phyloP scores from a whole-genome alignment of 1,139 yeast genomes.

The Cylindricascospora bacillispora region DNA sequence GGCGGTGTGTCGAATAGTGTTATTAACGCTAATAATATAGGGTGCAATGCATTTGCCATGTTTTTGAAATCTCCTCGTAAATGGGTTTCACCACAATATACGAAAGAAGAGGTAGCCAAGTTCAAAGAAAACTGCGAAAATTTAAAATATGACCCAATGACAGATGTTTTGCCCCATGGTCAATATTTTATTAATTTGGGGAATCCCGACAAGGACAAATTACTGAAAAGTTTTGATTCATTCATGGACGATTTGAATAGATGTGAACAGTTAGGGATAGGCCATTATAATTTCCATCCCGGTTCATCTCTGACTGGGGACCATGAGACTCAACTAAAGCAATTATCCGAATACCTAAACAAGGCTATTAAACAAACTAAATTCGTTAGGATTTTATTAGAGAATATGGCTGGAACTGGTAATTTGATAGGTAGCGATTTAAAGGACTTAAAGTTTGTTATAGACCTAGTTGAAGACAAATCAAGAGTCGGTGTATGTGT shows the following conservation, averaged over 20 bases:
- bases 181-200: conserved; percentile 87
- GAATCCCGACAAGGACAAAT: conserved; percentile 75
- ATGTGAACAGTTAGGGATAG: conserved; percentile 76
- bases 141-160: conserved; percentile 56
- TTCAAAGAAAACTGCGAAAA: conserved; percentile 52
- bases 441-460: conserved; percentile 64
- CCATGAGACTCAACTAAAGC: conserved; percentile 47
- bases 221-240: conserved; percentile 61
- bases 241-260: conserved; percentile 76
- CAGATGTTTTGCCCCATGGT: conserved; percentile 86
- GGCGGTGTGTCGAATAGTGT: conserved; percentile 72
- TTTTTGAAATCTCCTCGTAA: conserved; percentile 82
- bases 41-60: conserved; percentile 79
- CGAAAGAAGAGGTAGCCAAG: conserved; percentile 49
- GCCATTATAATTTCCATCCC: conserved; percentile 87
- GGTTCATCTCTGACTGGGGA: conserved; percentile 78
- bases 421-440: conserved; percentile 74
- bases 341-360: conserved; percentile 69
- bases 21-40: conserved; percentile 59
- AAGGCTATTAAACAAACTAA: conserved; percentile 58
- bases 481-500: conserved; percentile 83
- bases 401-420: conserved; percentile 98
- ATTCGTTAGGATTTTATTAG: conserved; percentile 79
- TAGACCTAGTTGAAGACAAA: conserved; percentile 65
- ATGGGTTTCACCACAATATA: conserved; percentile 77